phyloP scores from a whole-genome alignment of 345 rosid species.

The Garcia nutans region DNA sequence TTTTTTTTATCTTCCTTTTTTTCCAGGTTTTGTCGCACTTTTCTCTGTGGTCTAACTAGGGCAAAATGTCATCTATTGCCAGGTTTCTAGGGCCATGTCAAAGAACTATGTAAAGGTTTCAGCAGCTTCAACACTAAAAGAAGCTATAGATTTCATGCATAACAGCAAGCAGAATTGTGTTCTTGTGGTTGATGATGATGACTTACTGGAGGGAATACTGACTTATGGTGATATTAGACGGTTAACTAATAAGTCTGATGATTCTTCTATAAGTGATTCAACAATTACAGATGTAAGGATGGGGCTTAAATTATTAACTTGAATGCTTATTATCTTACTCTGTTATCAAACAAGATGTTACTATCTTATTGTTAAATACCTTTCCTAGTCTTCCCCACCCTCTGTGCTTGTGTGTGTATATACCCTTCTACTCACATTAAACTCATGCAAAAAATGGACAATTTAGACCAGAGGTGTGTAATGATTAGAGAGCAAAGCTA shows the following conservation, averaged over 20 bases:
- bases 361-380: not conserved
- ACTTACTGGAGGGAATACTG: constrained; percentile 75
- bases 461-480: not conserved
- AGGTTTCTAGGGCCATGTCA: constrained; percentile 83
- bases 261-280: constrained; percentile 41
- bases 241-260: constrained; percentile 42
- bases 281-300: constrained; percentile 44
- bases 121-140: constrained; percentile 54
- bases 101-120: constrained; percentile 67
- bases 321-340: not conserved
- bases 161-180: constrained; percentile 66
- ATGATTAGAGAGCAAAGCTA: not conserved
- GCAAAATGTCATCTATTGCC: constrained; percentile 17
- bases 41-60: constrained; percentile 9
- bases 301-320: not conserved
- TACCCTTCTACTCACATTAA: not conserved
- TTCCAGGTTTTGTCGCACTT: constrained; percentile 1
- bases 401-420: not conserved
- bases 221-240: constrained; percentile 79
- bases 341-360: not conserved
- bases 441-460: not conserved
- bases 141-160: constrained; percentile 69
- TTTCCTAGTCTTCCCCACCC: not conserved
- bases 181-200: constrained; percentile 70
- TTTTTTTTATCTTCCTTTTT: not conserved